Evolutionary conservation across 345 rosid species (phyloP), one percentile per base, ranked within the genome.

Genomic region (Noccaea bulbosa): DNA sequence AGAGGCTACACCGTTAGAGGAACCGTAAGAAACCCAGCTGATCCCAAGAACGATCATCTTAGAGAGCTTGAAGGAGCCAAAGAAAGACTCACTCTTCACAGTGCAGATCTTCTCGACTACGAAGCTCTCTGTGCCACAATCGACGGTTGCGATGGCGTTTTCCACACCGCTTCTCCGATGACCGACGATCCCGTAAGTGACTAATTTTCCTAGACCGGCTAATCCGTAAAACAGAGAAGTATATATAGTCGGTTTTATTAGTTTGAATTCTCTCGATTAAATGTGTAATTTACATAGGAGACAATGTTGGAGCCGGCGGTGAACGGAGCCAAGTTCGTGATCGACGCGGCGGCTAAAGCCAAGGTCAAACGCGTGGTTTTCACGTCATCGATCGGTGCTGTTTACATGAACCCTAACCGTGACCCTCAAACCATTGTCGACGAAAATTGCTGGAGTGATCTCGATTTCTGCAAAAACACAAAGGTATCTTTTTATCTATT

Each of bases 261-360:
- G 15, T 47, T 37, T 34, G 22, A 14, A 38, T n/a, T 14, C 30
- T 47, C 5, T 33, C 11, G 0, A 35, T 41, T 35, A 35, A 11
- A 47, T 75, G 46, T 57, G 11, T 2, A 2, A 47, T 3, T 48
- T 8, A 27, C 53, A 16, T 60, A 93, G 98, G 98, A 87, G 35
- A 85, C 91, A 85, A 88, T 94, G 98, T 87, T 94, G 89, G 99
- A 94, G 79, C 99, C 99, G 10, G 97, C 98, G 0, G 96, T 94
- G 75, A 73, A 67, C 1, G 99, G 99, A 62, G 88, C 98, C 2
- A 84, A 82, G 81, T 88, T 85, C 34, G 98, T 91, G 79, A 84
- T 94, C 30, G 70, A 74, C 5, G 99, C 96, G 0, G 98, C 98
- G 0, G 84, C 96, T 0, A 96, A 84, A 78, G 91, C 97, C 55